phyloP scores from a whole-genome alignment of 1,284 basidiomycete species.

The Ustilago hordei region DNA sequence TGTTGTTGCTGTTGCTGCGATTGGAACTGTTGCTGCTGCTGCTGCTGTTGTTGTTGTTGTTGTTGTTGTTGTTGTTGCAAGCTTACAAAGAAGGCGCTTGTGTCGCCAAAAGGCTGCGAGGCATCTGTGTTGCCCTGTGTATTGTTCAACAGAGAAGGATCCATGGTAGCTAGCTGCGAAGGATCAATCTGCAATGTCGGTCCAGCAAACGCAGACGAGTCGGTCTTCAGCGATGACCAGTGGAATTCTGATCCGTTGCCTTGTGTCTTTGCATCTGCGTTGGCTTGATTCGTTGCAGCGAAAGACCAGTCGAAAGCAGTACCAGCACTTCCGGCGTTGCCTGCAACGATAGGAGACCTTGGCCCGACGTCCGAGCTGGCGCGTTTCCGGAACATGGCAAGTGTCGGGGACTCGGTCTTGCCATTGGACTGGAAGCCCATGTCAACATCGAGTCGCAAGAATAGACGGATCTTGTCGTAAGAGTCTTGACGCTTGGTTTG shows the following conservation, averaged over 20 bases:
- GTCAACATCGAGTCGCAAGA: constrained; percentile 57
- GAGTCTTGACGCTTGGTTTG: constrained; percentile 59
- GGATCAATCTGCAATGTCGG: constrained; percentile 15
- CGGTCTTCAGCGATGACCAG: constrained; percentile 31
- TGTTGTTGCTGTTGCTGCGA: constrained; percentile 13
- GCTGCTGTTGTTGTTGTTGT: constrained; percentile 18
- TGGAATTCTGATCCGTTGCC: constrained; percentile 13
- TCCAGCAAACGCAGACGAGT: constrained; percentile 12
- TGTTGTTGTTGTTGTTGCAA: constrained; percentile 28
- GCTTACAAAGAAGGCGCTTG: constrained; percentile 11
- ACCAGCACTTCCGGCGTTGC: constrained; percentile 16
- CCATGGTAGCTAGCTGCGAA: constrained; percentile 39
- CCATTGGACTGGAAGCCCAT: constrained; percentile 54
- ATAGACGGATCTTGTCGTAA: constrained; percentile 59
- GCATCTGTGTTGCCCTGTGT: constrained; percentile 12
- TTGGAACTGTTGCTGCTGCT: constrained; percentile 12
- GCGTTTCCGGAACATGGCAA: constrained; percentile 48
- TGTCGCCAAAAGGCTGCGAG: constrained; percentile 16
- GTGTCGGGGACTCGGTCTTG: constrained; percentile 50
- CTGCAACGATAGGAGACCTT: constrained; percentile 42
- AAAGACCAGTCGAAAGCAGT: constrained; percentile 48
- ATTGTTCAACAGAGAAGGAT: constrained; percentile 40
- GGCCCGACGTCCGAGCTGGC: constrained; percentile 57
- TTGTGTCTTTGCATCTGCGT: constrained; percentile 19
- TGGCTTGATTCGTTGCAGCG: constrained; percentile 18